Conservation (phyloP, 2,329 filamentous ascomycete species). For the Aspergillus ibericus region DNA sequence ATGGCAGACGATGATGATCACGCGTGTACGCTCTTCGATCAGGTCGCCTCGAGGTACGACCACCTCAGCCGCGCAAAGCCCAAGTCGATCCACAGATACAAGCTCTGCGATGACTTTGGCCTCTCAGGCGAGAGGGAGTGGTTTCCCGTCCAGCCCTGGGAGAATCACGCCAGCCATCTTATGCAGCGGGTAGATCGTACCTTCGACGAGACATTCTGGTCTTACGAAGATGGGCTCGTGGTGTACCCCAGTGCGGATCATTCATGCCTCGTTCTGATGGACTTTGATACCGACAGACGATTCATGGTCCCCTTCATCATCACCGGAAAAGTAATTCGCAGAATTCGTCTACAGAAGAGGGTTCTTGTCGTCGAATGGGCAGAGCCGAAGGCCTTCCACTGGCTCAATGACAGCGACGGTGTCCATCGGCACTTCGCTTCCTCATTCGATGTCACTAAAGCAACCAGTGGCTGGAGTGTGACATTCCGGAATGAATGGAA, state of each 20-base stretch:
- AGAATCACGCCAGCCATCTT: conserved; percentile 40
- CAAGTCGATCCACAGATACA: conserved; percentile 48
- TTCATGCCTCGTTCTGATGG: conserved; percentile 47
- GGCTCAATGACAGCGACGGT: conserved; percentile 52
- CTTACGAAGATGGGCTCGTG: conserved; percentile 57
- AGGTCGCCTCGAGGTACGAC: conserved; percentile 56
- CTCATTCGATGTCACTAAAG: conserved; percentile 52
- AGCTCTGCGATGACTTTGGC: conserved; percentile 39
- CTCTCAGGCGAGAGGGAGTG: conserved; percentile 38
- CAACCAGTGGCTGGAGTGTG: conserved; percentile 43
- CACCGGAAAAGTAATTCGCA: conserved; percentile 52
- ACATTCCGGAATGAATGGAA: conserved; percentile 61
- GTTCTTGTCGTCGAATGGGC: conserved; percentile 68
- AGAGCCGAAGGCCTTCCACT: conserved; percentile 53
- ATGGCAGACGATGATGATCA: conserved; percentile 6
- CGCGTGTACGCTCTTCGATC: conserved; percentile 45
- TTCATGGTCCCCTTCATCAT: conserved; percentile 54
- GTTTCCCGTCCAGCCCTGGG: conserved; percentile 45
- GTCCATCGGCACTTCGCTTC: conserved; percentile 62
- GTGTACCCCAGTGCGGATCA: conserved; percentile 50
- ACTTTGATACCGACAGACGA: conserved; percentile 50
- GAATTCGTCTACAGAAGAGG: conserved; percentile 54
- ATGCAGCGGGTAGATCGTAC: conserved; percentile 32
- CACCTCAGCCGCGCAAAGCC: conserved; percentile 53
- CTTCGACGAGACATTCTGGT: conserved; percentile 52